Evolutionary conservation across 2,329 filamentous ascomycete genomes (phyloP).

Genomic region (Hyphodiscus sp.): DNA sequence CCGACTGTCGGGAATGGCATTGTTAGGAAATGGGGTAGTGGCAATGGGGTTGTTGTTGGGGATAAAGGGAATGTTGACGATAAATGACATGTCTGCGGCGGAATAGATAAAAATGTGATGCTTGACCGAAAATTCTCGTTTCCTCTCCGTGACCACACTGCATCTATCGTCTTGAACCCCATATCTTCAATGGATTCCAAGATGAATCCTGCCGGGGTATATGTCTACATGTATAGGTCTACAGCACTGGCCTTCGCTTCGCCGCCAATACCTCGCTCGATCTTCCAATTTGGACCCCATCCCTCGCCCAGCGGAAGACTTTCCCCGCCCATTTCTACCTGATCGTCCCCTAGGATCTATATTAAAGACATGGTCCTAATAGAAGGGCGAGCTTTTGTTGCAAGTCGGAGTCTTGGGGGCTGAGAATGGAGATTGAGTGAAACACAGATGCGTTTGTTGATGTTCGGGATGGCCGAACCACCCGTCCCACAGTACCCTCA

Average conservation of each 20-base stretch:
- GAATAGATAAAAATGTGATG: neutral
- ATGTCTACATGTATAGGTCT: no score
- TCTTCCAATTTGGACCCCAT: neutral
- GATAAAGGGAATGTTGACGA: neutral
- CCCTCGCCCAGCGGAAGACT: neutral
- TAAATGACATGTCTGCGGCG: neutral
- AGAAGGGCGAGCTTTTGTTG: neutral
- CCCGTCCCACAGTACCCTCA: constrained; percentile 6
- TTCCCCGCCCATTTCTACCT: neutral
- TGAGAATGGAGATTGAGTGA: neutral
- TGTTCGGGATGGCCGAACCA: neutral
- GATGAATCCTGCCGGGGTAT: no score
- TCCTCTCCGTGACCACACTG: no score
- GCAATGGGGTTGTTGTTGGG: neutral
- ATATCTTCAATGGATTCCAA: no score
- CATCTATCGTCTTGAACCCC: no score
- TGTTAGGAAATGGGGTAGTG: neutral
- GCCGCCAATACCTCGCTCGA: neutral
- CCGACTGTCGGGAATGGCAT: constrained; percentile 29
- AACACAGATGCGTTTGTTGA: neutral
- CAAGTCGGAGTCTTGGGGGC: constrained; percentile 2
- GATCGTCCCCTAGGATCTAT: neutral
- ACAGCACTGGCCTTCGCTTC: neutral
- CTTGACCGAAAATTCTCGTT: neutral
- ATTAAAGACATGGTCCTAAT: neutral